Evolutionary conservation across 2,329 filamentous ascomycete species (phyloP).

Genomic region (Fusarium illudens): DNA sequence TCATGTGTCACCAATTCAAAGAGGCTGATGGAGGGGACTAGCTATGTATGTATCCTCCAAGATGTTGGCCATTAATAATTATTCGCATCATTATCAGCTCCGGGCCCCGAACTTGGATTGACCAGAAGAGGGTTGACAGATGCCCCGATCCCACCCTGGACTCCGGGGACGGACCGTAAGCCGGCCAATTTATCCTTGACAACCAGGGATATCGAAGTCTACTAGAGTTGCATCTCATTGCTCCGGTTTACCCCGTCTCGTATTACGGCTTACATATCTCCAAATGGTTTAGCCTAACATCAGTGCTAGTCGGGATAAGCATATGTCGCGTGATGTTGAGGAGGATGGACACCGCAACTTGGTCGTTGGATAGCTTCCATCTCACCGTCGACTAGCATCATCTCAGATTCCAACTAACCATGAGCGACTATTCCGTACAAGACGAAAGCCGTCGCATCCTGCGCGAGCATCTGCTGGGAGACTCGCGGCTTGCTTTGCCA

Average conservation of each 20-base stretch:
- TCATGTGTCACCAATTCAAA: background rate
- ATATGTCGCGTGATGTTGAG: background rate
- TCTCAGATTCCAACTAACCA: background rate
- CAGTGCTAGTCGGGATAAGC: background rate
- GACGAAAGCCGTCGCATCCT: background rate
- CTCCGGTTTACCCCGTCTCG: background rate
- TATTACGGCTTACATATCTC: background rate
- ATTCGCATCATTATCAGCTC: background rate
- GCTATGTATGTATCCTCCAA: background rate
- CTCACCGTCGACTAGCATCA: background rate
- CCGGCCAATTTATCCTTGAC: background rate
- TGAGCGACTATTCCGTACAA: background rate
- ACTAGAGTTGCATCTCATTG: background rate
- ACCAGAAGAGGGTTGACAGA: background rate
- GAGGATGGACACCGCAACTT: background rate
- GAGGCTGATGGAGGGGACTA: background rate
- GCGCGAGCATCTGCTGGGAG: background rate
- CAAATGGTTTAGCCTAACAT: background rate
- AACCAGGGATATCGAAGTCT: background rate
- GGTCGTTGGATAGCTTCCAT: background rate
- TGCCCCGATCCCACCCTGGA: background rate
- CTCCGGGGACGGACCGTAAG: too few species aligned
- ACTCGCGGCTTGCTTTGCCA: background rate
- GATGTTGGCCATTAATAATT: background rate
- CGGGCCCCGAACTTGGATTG: background rate